Evolutionary conservation across 495 filamentous ascomycete species (phyloP).

Genomic region (Lasiosphaeria ovina): DNA sequence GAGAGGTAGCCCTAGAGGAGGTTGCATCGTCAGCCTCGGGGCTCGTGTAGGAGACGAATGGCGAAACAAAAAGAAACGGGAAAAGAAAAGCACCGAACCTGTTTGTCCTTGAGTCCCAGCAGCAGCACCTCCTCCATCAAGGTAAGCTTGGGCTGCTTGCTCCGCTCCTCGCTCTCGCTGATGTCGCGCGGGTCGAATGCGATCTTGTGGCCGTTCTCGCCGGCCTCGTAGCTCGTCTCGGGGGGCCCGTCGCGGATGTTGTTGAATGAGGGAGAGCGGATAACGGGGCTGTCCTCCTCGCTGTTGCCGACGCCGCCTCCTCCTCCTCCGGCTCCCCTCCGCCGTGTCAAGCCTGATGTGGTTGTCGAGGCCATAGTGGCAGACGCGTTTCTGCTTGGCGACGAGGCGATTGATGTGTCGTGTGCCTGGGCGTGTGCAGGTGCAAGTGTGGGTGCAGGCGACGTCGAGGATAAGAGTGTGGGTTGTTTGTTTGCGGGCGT

Average conservation of each 20-base stretch:
- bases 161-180: slow-evolving; percentile 92
- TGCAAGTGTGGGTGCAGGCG: too few relatives aligned
- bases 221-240: slow-evolving; percentile 88
- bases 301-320: slow-evolving; percentile 18
- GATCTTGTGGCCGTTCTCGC: slow-evolving; percentile 98
- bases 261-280: slow-evolving; percentile 39
- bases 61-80: background rate
- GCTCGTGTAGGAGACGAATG: background rate
- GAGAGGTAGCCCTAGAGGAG: slow-evolving; percentile 81
- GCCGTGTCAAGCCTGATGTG: slow-evolving; percentile 38
- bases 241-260: slow-evolving; percentile 61
- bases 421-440: background rate
- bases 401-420: background rate
- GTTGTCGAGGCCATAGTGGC: slow-evolving; percentile 26
- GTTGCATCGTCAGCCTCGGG: background rate
- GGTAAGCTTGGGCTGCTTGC: slow-evolving; percentile 96
- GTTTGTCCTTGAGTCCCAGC: slow-evolving; percentile 96
- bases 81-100: slow-evolving; percentile 46
- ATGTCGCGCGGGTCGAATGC: slow-evolving; percentile 97
- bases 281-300: slow-evolving; percentile 25
- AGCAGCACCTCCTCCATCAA: slow-evolving; percentile 97
- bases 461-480: too few relatives aligned
- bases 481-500: background rate
- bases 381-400: background rate
- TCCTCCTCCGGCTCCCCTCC: slow-evolving; percentile 32